Base-by-base conservation (phyloP, 441 rosid genomes). In the Theobroma grandiflorum region DNA sequence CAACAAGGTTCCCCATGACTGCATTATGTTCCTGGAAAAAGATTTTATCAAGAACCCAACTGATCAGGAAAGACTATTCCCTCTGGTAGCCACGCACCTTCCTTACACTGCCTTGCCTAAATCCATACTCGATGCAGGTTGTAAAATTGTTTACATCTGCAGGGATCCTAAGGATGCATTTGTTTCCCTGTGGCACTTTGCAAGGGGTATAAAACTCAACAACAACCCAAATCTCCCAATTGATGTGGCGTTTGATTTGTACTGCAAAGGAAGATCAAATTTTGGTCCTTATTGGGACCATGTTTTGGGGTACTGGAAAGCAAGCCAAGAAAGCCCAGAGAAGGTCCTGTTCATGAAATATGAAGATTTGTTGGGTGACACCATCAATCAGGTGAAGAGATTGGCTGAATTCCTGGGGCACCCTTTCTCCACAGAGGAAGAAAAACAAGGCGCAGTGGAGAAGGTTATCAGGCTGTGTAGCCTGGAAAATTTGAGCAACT, bases 121-220 rank as follows among this genome's bases (percentile, higher is more conserved):
- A 33, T 72, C 84, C 69, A 59, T 78, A n/a, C 43, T 22, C 26
- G 74, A 81, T 35, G 18, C 80, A 18, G 79, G 65, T 71, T 26
- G 83, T 43, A 90, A 86, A 76, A 43, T 90, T 62, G 86, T 87
- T 64, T 88, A 87, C 78, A 61, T 83, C 0, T 85, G 83, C 67
- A 85, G 91, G 79, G 85, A 88, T 15, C 89, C 91, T 0, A 85
- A 84, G 80, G 93, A 90, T 31, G 70, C 83, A 16, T 81, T 86
- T 59, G 75, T 90, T 3, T 88, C 91, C 2, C 0, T 66, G 2
- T 88, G 2, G 87, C 86, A 10, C 8, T 74, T 11, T 49, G 33
- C n/a, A 67, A 84, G 58, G 49, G 71, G 45, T 6, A 63, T 63
- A 74, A 68, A 42, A 66, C 61, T 33, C 57, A 67, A 70, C 31